phyloP scores from a whole-genome alignment of 1,284 basidiomycete species.

The Prillingera fragicola region DNA sequence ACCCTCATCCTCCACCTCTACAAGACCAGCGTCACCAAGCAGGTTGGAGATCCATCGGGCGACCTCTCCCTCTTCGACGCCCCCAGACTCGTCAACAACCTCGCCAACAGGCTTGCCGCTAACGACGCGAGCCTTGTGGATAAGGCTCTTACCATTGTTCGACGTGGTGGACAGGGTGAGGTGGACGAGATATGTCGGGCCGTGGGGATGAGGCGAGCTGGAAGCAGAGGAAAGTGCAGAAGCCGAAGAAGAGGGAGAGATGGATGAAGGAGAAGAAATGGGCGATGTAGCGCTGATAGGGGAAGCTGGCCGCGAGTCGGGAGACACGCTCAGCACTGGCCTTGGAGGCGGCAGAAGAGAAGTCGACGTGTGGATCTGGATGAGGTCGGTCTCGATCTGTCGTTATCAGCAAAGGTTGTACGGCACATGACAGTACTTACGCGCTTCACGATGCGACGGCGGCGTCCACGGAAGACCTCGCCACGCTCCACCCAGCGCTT shows the following conservation, averaged over 20 bases:
- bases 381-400: constrained; percentile 45
- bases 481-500: constrained; percentile 44
- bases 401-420: background rate
- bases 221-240: constrained; percentile 7
- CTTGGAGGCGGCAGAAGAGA: constrained; percentile 28
- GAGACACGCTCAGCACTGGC: constrained; percentile 32
- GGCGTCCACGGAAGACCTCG: constrained; percentile 44
- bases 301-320: constrained; percentile 38
- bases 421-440: constrained; percentile 25
- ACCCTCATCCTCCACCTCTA: constrained; percentile 32
- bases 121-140: constrained; percentile 37
- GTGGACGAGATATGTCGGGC: constrained; percentile 38
- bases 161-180: constrained; percentile 37
- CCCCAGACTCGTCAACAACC: constrained; percentile 39
- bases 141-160: constrained; percentile 42
- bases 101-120: constrained; percentile 35
- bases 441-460: constrained; percentile 44
- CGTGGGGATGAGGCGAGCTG: constrained; percentile 14
- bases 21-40: constrained; percentile 36
- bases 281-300: constrained; percentile 15
- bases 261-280: constrained; percentile 19
- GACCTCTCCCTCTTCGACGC: constrained; percentile 42
- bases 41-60: constrained; percentile 33
- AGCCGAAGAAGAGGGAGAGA: constrained; percentile 10
- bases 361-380: constrained; percentile 39